phyloP scores from a whole-genome alignment of 768 basidiomycete genomes.

The Flagelloscypha sp. region DNA sequence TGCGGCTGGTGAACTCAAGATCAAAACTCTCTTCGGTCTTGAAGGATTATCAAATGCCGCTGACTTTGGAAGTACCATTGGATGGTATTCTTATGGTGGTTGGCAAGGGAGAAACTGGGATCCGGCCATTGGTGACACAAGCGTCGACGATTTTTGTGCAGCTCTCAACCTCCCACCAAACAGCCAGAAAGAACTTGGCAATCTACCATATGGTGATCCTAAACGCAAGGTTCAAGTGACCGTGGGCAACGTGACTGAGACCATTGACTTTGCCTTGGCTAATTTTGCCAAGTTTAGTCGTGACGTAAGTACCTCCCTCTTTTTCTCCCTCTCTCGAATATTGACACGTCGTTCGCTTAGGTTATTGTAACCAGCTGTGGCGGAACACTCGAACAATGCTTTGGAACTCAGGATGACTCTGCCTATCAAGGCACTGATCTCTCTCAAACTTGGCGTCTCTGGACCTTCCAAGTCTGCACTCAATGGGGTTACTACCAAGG shows the following conservation, averaged over 20 bases:
- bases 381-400: too few species aligned
- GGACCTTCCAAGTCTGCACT: constrained; percentile 58
- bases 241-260: too few species aligned
- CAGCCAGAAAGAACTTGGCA: too few species aligned
- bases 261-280: constrained; percentile 30
- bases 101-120: constrained; percentile 65
- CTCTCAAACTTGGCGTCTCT: constrained; percentile 47
- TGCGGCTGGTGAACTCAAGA: constrained; percentile 35
- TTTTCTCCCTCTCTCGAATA: constrained; percentile 31
- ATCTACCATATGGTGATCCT: constrained; percentile 17
- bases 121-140: constrained; percentile 31
- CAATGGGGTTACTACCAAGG: constrained; percentile 68
- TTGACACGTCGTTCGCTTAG: constrained; percentile 21
- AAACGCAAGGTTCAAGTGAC: constrained; percentile 22
- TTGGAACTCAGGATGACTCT: constrained; percentile 46
- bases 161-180: constrained; percentile 23
- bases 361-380: not conserved
- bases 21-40: constrained; percentile 52
- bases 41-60: constrained; percentile 36
- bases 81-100: constrained; percentile 29
- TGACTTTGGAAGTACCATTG: constrained; percentile 31
- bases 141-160: constrained; percentile 38
- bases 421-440: constrained; percentile 37
- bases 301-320: constrained; percentile 24
- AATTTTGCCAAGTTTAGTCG: constrained; percentile 49